Percentiles rank a stretch among this genome's conserved stretches.
Conservation (phyloP, 2,329 filamentous ascomycete species). For the Sporothrix phasma region DNA sequence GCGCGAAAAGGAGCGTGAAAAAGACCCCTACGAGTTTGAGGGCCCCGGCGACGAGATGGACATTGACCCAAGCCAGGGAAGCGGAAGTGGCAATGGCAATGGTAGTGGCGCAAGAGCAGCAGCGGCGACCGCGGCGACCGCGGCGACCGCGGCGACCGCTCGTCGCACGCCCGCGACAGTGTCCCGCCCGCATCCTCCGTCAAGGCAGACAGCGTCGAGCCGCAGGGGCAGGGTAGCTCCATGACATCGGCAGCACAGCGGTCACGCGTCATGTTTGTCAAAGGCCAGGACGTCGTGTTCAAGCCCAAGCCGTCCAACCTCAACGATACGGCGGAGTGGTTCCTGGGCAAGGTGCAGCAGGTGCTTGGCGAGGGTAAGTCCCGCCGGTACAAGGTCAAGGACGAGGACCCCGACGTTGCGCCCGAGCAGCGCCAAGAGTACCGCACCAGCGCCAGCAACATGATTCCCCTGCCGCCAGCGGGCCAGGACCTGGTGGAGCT, state of each 20-base stretch:
- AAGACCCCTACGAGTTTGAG: conserved; percentile 33
- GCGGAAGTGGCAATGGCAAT: conserved; percentile 22
- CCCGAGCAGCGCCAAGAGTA: conserved; percentile 56
- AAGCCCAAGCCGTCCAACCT: conserved; percentile 44
- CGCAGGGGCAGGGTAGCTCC: conserved; percentile 29
- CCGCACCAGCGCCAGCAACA: conserved; percentile 60
- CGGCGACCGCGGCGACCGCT: conserved; percentile 21
- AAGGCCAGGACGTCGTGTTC: conserved; percentile 57
- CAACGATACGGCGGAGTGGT: conserved; percentile 51
- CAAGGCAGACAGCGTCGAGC: conserved; percentile 48
- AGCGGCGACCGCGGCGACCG: conserved; percentile 17
- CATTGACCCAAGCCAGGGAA: conserved; percentile 29
- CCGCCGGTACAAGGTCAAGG: conserved; percentile 68
- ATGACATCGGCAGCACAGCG: conserved; percentile 30
- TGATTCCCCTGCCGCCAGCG: conserved; percentile 63
- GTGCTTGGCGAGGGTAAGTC: conserved; percentile 69
- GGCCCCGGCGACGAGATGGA: conserved; percentile 34
- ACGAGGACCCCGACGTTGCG: conserved; percentile 62
- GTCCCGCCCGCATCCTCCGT: conserved; percentile 40
- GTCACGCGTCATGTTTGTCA: conserved; percentile 47
- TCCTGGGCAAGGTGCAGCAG: conserved; percentile 66
- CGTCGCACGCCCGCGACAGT: conserved; percentile 27
- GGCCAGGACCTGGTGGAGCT: conserved; percentile 47
- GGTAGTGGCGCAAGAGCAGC: background rate
- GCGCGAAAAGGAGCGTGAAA: conserved; percentile 21